A percentile compares a stretch with the other conserved stretches of the same genome.
Evolutionary conservation across 2,329 filamentous ascomycete species (phyloP).

Genomic region (Epichloe glyceriae): DNA sequence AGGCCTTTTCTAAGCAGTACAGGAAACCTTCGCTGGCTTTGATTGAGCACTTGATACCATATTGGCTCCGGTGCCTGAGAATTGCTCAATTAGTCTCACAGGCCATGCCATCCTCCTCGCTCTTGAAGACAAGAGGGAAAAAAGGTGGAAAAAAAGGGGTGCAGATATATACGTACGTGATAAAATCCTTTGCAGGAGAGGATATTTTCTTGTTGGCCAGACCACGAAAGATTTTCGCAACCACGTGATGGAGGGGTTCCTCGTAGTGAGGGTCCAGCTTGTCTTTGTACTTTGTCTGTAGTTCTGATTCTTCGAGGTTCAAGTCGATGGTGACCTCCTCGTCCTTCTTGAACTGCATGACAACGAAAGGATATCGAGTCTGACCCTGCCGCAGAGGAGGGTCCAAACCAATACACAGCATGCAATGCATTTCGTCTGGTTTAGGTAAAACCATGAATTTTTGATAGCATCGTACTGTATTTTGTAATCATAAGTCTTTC

Average conservation of each 20-base stretch:
- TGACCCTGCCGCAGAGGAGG: slow-evolving; percentile 93
- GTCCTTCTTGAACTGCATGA: slow-evolving; percentile 98
- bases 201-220: slow-evolving; percentile 92
- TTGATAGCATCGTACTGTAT: slow-evolving; percentile 97
- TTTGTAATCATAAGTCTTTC: slow-evolving; percentile 99
- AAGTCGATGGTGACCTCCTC: slow-evolving; percentile 94
- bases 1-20: slow-evolving; percentile 94
- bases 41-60: slow-evolving; percentile 98
- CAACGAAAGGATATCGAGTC: slow-evolving; percentile 93
- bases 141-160: background rate
- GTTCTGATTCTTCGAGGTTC: slow-evolving; percentile 84
- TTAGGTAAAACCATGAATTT: slow-evolving; percentile 98
- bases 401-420: slow-evolving; percentile 89
- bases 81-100: background rate
- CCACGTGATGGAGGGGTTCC: slow-evolving; percentile 81
- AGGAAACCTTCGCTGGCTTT: slow-evolving; percentile 97
- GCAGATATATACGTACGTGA: slow-evolving; percentile 39
- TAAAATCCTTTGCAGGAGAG: slow-evolving; percentile 86
- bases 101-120: background rate
- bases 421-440: slow-evolving; percentile 91
- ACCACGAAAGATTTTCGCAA: slow-evolving; percentile 90
- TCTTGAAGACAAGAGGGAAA: background rate
- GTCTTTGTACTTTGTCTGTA: slow-evolving; percentile 76
- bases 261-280: slow-evolving; percentile 85
- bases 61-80: slow-evolving; percentile 70